Evolutionary conservation across 176 grass and related monocot genomes (phyloP).

Genomic region (Avena eriantha): DNA sequence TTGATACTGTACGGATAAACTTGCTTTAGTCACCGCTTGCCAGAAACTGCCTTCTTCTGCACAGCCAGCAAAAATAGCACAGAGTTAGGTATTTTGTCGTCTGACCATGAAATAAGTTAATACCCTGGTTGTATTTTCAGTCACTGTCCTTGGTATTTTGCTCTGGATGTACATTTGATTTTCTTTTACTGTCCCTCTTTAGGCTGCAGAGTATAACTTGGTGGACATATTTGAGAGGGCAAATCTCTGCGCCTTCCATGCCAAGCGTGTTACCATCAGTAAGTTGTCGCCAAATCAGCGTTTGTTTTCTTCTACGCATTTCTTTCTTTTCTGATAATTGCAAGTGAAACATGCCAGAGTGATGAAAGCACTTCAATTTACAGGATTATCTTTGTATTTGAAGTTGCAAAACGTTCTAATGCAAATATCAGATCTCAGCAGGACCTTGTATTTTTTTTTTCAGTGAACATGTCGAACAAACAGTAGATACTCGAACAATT

Average conservation of each 20-base stretch:
- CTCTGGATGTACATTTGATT: not conserved
- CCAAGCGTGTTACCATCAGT: slow-evolving; percentile 69
- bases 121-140: not conserved
- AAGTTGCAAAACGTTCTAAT: slow-evolving; percentile 20
- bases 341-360: slow-evolving; percentile 12
- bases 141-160: not conserved
- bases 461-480: slow-evolving; percentile 12
- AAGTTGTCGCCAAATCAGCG: slow-evolving; percentile 48
- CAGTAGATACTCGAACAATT: slow-evolving; percentile 17
- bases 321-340: not conserved
- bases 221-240: slow-evolving; percentile 52
- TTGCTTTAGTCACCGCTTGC: not conserved
- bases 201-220: slow-evolving; percentile 64
- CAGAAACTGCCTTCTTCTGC: not conserved
- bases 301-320: not conserved
- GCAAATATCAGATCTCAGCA: slow-evolving; percentile 12
- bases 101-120: not conserved
- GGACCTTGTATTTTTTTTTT: not conserved
- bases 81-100: not conserved
- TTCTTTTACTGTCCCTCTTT: slow-evolving; percentile 21
- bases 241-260: slow-evolving; percentile 65
- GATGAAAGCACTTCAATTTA: slow-evolving; percentile 22
- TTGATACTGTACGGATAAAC: not conserved
- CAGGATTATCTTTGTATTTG: slow-evolving; percentile 6
- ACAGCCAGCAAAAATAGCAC: not conserved